Evolutionary conservation across 2,329 filamentous ascomycete species (phyloP).

Genomic region (Gremmenia infestans): DNA sequence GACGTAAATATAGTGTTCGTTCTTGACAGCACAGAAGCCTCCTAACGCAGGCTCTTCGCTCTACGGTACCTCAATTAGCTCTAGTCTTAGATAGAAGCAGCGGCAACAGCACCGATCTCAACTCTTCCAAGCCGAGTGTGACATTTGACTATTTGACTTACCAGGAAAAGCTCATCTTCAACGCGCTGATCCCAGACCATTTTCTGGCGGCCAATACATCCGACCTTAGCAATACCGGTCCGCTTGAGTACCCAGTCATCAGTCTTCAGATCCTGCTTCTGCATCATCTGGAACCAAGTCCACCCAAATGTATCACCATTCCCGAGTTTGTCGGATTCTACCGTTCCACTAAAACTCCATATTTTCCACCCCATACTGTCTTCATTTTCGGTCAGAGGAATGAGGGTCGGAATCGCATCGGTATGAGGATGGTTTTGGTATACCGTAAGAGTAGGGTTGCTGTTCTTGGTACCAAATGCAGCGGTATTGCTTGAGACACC

Average conservation of each 20-base stretch:
- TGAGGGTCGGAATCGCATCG: no score
- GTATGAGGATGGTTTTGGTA: no score
- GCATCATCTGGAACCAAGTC: slow-evolving; percentile 9
- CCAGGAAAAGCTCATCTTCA: no score
- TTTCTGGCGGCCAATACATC: neutral
- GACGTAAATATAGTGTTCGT: slow-evolving; percentile 11
- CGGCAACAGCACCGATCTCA: no score
- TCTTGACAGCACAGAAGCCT: slow-evolving; percentile 9
- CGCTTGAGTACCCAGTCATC: neutral
- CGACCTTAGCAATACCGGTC: slow-evolving; percentile 4
- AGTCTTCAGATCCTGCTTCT: neutral
- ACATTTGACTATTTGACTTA: no score
- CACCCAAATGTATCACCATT: neutral
- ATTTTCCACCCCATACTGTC: neutral
- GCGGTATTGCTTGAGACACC: slow-evolving; percentile 11
- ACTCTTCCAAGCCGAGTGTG: no score
- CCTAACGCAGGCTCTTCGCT: slow-evolving; percentile 14
- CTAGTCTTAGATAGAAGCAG: no score
- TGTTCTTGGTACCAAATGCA: neutral
- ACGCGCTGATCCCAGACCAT: no score
- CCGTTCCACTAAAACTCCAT: slow-evolving; percentile 16
- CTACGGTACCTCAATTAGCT: neutral
- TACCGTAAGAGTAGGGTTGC: neutral
- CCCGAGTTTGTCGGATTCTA: neutral
- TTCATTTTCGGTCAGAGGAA: neutral